Conservation (phyloP, 306 rosid genomes). For the Parietaria judaica region DNA sequence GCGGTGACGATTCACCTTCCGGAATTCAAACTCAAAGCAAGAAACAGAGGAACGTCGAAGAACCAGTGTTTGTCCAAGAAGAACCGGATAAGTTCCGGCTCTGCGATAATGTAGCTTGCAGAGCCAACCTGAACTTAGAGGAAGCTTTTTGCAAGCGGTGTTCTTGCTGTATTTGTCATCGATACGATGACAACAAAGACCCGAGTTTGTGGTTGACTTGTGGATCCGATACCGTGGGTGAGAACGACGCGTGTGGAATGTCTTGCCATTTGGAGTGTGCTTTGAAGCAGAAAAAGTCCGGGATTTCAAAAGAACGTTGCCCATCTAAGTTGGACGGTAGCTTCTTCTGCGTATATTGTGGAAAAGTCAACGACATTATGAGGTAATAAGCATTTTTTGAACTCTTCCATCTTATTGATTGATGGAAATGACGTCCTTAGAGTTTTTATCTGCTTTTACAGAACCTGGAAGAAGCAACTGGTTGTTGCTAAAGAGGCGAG, state of each 20-base stretch:
- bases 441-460: constrained; percentile 11
- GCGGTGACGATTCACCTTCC: constrained; percentile 24
- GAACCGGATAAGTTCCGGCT: constrained; percentile 30
- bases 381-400: constrained; percentile 38
- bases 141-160: constrained; percentile 84
- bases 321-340: constrained; percentile 57
- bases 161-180: constrained; percentile 79
- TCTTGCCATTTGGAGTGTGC: constrained; percentile 97
- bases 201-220: constrained; percentile 94
- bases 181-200: constrained; percentile 88
- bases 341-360: constrained; percentile 69
- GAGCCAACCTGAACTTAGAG: constrained; percentile 52
- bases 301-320: constrained; percentile 46
- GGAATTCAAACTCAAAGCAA: constrained; percentile 42
- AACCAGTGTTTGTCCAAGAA: constrained; percentile 28
- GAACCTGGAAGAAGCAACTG: constrained; percentile 84
- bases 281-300: constrained; percentile 50
- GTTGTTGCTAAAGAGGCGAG: constrained; percentile 79
- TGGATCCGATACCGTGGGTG: constrained; percentile 38
- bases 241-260: constrained; percentile 59
- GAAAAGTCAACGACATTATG: constrained; percentile 69
- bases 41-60: constrained; percentile 40
- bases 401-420: neutral
- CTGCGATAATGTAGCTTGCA: constrained; percentile 76
- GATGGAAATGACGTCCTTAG: neutral